phyloP scores from a whole-genome alignment of 305 asterid species.

The Fraxinus nigra region DNA sequence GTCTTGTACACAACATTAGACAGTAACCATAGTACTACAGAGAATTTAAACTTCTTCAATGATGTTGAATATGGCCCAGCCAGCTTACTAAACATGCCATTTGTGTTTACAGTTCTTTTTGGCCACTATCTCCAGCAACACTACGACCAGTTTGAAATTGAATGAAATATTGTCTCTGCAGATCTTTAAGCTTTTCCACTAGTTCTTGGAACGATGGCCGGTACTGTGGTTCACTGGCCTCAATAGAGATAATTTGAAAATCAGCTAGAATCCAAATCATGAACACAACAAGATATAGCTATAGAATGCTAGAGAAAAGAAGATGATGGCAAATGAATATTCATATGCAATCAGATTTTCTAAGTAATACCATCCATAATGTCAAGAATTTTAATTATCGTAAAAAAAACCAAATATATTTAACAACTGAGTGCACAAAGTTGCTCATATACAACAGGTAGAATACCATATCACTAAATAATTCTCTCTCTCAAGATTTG shows the following conservation, averaged over 20 bases:
- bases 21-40: background rate
- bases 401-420: background rate
- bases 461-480: background rate
- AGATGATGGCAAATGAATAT: background rate
- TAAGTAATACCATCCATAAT: background rate
- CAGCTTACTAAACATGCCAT: constrained; percentile 1
- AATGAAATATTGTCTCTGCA: constrained; percentile 51
- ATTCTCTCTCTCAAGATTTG: background rate
- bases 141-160: constrained; percentile 61
- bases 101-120: constrained; percentile 40
- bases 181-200: constrained; percentile 68
- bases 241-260: constrained; percentile 7
- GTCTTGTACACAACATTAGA: background rate
- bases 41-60: background rate
- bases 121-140: constrained; percentile 39
- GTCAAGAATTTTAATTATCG: background rate
- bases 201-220: constrained; percentile 90
- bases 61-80: background rate
- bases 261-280: background rate
- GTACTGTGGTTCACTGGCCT: constrained; percentile 64
- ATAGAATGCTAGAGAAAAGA: background rate
- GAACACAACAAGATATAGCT: background rate
- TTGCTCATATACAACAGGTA: background rate
- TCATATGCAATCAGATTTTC: background rate
- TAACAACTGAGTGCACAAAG: background rate